phyloP scores from a whole-genome alignment of 2,329 filamentous ascomycete species.

The Corinectria fuckeliana region DNA sequence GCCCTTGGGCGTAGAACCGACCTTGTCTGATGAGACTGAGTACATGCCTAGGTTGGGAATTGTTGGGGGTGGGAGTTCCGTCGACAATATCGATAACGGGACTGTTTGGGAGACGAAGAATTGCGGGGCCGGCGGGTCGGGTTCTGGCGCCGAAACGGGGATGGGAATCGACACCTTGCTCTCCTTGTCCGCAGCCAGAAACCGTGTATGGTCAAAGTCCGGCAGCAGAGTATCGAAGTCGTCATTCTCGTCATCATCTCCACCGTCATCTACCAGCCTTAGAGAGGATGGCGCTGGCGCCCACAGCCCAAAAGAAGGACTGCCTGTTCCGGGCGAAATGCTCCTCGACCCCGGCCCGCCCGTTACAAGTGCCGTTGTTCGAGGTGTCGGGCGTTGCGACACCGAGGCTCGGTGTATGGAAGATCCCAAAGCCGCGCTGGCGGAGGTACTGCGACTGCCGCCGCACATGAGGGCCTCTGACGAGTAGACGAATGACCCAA shows the following conservation, averaged over 20 bases:
- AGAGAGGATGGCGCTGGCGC: slow-evolving; percentile 47
- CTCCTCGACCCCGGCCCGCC: slow-evolving; percentile 27
- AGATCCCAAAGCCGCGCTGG: slow-evolving; percentile 45
- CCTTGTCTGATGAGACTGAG: slow-evolving; percentile 24
- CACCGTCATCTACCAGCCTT: slow-evolving; percentile 53
- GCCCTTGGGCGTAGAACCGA: slow-evolving; percentile 26
- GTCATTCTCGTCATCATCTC: slow-evolving; percentile 46
- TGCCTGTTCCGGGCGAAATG: slow-evolving; percentile 27
- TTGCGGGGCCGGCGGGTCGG: slow-evolving; percentile 16
- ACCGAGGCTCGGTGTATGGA: slow-evolving; percentile 40
- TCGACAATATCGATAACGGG: slow-evolving; percentile 27
- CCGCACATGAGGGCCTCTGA: slow-evolving; percentile 50
- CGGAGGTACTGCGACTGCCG: slow-evolving; percentile 54
- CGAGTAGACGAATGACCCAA: slow-evolving; percentile 46
- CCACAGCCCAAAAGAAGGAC: slow-evolving; percentile 42
- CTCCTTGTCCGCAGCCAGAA: slow-evolving; percentile 28
- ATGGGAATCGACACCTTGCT: slow-evolving; percentile 15
- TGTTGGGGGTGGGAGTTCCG: slow-evolving; percentile 30
- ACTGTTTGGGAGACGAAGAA: slow-evolving; percentile 29
- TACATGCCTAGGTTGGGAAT: slow-evolving; percentile 29
- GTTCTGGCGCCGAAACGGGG: slow-evolving; percentile 9
- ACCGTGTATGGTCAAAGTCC: slow-evolving; percentile 55
- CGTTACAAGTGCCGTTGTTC: slow-evolving; percentile 26
- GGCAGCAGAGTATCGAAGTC: slow-evolving; percentile 59
- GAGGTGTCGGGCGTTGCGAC: slow-evolving; percentile 36